Evolutionary conservation across 257 asterid genomes (phyloP), one percentile per base, ranked within the genome.

Genomic region (Petrea volubilis): DNA sequence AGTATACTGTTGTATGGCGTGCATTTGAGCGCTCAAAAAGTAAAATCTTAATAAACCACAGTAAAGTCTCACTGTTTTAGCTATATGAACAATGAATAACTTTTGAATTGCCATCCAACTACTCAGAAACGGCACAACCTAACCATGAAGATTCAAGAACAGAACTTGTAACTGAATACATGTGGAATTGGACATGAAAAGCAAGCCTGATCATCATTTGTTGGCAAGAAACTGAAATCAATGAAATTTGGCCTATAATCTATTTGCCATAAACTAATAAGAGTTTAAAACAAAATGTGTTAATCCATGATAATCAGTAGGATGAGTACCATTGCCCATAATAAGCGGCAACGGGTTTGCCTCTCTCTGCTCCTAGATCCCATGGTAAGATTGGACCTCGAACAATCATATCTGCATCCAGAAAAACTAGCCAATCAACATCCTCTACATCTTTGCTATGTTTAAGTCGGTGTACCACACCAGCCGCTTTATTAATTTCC

Each of bases 321-420:
- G 14, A 50, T 57, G 23, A 25, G 6, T 14, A 44, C 47, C 17
- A 63, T 79, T 90, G 92, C 99, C 99, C 99, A 41, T 92, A 92
- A 85, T 90, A 86, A 17, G 98, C 99, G 71, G 99, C 93, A 74
- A 95, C 95, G 1, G 98, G 92, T 60, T 76, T 88, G 69, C 99
- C 97, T 86, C 83, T 88, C 91, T 90, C 96, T 17, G 96, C 98
- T 40, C 99, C 99, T 71, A 95, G 93, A 84, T 95, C 98, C 99
- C 99, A 95, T 3, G 99, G 99, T 28, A 95, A 33, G 20, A 95
- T 92, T 7, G 98, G 96, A 18, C 99, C 98, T 67, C 99, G 91
- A 41, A 92, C 73, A 38, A 95, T 88, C 99, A 80, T 81, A 77
- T 95, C 99, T n/a, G 99, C 98, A 34, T 95, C 99, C 40, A 95